phyloP scores from a whole-genome alignment of 108 stramenopile species.

The Nitzschia palea region DNA sequence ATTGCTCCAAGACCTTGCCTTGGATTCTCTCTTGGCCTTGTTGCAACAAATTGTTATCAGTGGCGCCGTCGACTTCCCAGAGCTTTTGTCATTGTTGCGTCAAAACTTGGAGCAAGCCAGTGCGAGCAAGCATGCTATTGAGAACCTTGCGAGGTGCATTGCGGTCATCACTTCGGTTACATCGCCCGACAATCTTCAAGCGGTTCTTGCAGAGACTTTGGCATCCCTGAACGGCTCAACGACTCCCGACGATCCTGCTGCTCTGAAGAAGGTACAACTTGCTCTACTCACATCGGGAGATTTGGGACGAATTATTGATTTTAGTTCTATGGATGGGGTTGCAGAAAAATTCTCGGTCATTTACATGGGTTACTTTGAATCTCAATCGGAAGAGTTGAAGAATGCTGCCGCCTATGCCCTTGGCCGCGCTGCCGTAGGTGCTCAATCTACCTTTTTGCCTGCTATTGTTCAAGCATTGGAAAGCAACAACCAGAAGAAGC shows the following conservation, averaged over 20 bases:
- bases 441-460: slow-evolving; percentile 79
- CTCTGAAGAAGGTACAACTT: slow-evolving; percentile 58
- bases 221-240: slow-evolving; percentile 43
- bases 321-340: slow-evolving; percentile 40
- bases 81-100: slow-evolving; percentile 62
- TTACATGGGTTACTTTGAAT: slow-evolving; percentile 77
- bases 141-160: slow-evolving; percentile 81
- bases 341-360: slow-evolving; percentile 56
- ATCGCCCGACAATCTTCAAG: slow-evolving; percentile 38
- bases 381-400: slow-evolving; percentile 88
- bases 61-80: slow-evolving; percentile 66
- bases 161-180: slow-evolving; percentile 67
- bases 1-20: slow-evolving; percentile 86
- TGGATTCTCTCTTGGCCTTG: slow-evolving; percentile 73
- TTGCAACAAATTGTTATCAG: slow-evolving; percentile 63
- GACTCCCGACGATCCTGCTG: slow-evolving; percentile 29
- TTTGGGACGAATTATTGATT: slow-evolving; percentile 83
- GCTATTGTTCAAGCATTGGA: slow-evolving; percentile 82
- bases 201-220: slow-evolving; percentile 48
- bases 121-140: slow-evolving; percentile 71
- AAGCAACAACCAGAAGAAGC: slow-evolving; percentile 74
- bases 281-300: slow-evolving; percentile 89
- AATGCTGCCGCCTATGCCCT: slow-evolving; percentile 93
- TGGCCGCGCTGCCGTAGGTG: slow-evolving; percentile 87
- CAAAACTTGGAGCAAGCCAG: slow-evolving; percentile 37